Percentiles rank a stretch among this genome's conserved stretches.
Conservation (phyloP, 2,329 filamentous ascomycete species). For the Endothia cerciana region DNA sequence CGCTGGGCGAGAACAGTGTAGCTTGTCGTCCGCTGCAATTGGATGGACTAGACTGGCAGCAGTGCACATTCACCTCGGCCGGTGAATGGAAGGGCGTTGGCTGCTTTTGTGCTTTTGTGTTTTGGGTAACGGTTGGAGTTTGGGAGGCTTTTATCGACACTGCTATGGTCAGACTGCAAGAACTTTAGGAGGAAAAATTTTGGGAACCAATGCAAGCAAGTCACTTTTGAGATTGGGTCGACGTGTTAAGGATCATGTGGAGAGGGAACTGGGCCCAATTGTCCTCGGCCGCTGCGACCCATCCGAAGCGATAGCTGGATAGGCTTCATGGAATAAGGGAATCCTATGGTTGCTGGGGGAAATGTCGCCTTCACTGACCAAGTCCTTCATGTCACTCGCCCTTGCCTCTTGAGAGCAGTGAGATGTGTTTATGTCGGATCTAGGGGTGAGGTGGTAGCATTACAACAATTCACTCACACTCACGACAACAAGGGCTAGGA, state of each 20-base stretch:
- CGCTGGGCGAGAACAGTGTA: not conserved
- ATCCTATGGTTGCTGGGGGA: not conserved
- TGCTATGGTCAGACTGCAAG: not conserved
- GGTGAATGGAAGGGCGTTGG: not conserved
- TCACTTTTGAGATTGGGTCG: not conserved
- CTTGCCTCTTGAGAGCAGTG: not conserved
- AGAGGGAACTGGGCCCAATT: not conserved
- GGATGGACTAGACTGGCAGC: not conserved
- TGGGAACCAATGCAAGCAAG: not conserved
- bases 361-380: not conserved
- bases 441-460: too few species aligned
- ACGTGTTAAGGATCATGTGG: not conserved
- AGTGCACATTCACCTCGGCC: not conserved
- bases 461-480: too few species aligned
- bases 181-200: not conserved
- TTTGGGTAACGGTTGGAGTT: not conserved
- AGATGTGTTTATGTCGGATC: not conserved
- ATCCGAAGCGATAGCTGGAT: not conserved
- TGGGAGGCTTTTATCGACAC: not conserved
- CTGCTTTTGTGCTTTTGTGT: not conserved
- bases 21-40: too few species aligned
- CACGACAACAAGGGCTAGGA: too few species aligned
- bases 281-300: not conserved
- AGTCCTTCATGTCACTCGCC: not conserved
- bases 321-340: not conserved